Base-by-base conservation (phyloP, 345 rosid genomes). In the Iberis pinnata region DNA sequence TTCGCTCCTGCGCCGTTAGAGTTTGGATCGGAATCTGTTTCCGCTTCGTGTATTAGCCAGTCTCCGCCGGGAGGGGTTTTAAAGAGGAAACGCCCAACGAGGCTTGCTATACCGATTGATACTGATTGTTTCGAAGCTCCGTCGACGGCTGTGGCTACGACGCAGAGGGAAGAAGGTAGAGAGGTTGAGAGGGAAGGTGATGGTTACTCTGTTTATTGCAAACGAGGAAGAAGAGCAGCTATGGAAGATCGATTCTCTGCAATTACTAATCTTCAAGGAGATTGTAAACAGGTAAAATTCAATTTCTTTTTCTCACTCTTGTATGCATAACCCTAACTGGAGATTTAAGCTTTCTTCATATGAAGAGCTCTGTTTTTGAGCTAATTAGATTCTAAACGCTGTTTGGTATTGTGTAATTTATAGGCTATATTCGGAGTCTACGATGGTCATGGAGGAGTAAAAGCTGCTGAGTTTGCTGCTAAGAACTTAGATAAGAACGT, bases 221-320 rank as follows among this genome's bases (percentile, higher is more conserved):
- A 86, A 73, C 76, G 75, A 79, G 98, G 98, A 17, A 82, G 87
- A 70, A 79, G 94, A 70, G 90, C 78, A 41, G 78, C 80, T 43
- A 82, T 86, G 95, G 98, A 90, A 58, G 98, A 90, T 74, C 88
- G 98, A 0, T 82, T 69, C 78, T 87, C 96, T 46, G 86, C 95
- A 19, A 39, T 54, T 12, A 61, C 75, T 35, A 63, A 66, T 58
- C 53, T 80, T 61, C 76, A 69, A 3, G 94, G 84, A 49, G 82
- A 86, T 53, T 53, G 64, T 47, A 84, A 78, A 39, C 85, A 84
- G 89, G 97, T 89, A 73, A 33, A 29, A 5, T 12, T 37, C 11
- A 9, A 29, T 5, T n/a, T n/a, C n/a, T 2, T 1, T 48, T 19
- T 55, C 24, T 26, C 29, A n/a, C n/a, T n/a, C n/a, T n/a, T 26